Conservation (phyloP, 352 stramenopile genomes). For the Globisporangium sylvaticum region DNA sequence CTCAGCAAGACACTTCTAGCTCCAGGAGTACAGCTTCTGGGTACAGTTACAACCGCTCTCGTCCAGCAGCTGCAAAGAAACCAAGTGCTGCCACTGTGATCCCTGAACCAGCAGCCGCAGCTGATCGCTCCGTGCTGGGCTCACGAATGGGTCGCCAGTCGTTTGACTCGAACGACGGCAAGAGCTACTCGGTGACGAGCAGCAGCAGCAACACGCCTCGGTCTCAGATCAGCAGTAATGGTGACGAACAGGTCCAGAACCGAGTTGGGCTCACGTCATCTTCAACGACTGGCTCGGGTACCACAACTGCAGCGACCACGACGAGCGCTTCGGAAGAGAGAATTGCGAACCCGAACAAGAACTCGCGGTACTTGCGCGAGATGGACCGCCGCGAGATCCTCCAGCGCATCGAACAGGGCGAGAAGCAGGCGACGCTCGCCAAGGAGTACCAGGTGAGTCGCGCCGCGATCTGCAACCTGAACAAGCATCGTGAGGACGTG, state of each 20-base stretch:
- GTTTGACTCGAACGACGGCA: no score
- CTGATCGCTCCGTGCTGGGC: no score
- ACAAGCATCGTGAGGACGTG: constrained; percentile 38
- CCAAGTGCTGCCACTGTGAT: no score
- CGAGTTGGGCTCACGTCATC: neutral
- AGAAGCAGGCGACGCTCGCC: constrained; percentile 44
- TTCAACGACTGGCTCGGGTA: neutral
- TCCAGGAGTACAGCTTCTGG: no score
- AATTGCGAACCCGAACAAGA: constrained; percentile 18
- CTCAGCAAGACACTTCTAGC: no score
- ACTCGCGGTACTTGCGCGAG: constrained; percentile 39
- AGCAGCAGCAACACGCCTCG: neutral
- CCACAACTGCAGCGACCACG: neutral
- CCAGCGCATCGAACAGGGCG: constrained; percentile 30
- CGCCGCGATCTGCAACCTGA: constrained; percentile 54
- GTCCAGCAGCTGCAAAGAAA: no score
- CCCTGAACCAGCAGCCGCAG: no score
- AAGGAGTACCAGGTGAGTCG: constrained; percentile 60
- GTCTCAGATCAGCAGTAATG: neutral
- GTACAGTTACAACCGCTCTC: no score
- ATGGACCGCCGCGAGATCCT: constrained; percentile 45
- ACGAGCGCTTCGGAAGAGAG: neutral
- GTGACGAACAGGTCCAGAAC: neutral
- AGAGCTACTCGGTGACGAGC: no score
- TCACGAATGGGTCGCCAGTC: no score